Base-by-base conservation (phyloP, 169 alveolate genomes). In the Eimeria brunetti region DNA sequence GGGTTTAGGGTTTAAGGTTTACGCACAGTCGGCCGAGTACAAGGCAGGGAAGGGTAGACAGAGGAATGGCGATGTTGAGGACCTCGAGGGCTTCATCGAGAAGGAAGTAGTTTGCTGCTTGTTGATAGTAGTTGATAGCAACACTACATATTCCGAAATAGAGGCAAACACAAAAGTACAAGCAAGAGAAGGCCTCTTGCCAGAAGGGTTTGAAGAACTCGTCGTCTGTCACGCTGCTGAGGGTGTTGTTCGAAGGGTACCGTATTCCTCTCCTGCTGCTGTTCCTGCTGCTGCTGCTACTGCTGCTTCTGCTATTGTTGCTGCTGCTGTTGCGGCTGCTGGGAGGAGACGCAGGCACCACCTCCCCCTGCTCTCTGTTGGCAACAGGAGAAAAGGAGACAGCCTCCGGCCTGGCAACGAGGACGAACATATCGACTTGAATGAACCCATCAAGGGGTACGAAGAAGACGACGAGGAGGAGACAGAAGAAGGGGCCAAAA, bases 71-170 rank as follows among this genome's bases (percentile, higher is more conserved):
- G 20, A 73, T 33, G 27, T 71, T 83, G 27, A 89, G 89, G 30
- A 53, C 38, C 20, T 89, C 38, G 24, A 51, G 38, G 9, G 89
- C 95, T 1, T 51, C 89, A 2, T 71, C 56, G 38, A 41, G 38
- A 49, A 89, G 75, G 56, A 89, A 89, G 7, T 46, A 49, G n/a
- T 51, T 60, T 6, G 95, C 95, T 6, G 95, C 95, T 36, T 89
- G 88, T 75, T 89, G 95, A 49, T 73, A 89, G 95, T 73, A 89
- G 27, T 62, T 60, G 67, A 89, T 89, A 46, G 78, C 95, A 62
- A 80, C 16, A 30, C 95, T 81, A 75, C 95, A 89, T 9, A 89
- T 62, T 1, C 46, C 56, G 49, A 89, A 89, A 75, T 89, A 89
- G 30, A 75, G 46, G n/a, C 95, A 89, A 53, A 89, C 56, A 36